Conservation (phyloP, 345 rosid genomes). For the Mallotus nudiflorus region DNA sequence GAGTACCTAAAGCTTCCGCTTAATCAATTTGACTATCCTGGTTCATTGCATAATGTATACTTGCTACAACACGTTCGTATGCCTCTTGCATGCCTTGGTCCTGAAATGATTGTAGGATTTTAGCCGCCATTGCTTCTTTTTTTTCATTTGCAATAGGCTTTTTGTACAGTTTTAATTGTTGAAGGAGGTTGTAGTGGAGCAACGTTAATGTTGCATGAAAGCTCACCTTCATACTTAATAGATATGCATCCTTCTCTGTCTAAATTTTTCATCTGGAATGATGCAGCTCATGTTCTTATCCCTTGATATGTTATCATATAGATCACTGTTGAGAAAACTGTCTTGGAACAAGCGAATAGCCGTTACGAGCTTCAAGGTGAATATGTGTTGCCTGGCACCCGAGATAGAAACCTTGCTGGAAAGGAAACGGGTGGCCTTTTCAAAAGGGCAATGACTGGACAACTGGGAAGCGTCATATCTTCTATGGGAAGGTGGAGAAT, state of each 20-base stretch:
- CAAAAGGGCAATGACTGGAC: slow-evolving; percentile 91
- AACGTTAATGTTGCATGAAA: neutral
- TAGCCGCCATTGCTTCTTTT: neutral
- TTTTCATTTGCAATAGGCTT: neutral
- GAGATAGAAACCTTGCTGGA: slow-evolving; percentile 74
- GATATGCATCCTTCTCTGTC: neutral
- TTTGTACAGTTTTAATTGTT: neutral
- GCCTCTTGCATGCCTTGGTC: neutral
- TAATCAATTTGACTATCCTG: slow-evolving; percentile 11
- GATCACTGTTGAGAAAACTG: slow-evolving; percentile 93
- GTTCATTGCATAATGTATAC: neutral
- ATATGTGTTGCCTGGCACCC: slow-evolving; percentile 93
- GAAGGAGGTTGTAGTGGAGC: neutral
- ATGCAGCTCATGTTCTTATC: slow-evolving; percentile 31
- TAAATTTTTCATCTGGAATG: slow-evolving; percentile 10
- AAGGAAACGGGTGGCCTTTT: slow-evolving; percentile 77
- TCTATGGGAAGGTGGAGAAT: slow-evolving; percentile 99
- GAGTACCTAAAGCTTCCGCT: slow-evolving; percentile 39
- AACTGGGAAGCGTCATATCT: slow-evolving; percentile 91
- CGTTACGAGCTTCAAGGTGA: slow-evolving; percentile 99
- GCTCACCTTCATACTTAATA: neutral
- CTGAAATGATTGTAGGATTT: neutral
- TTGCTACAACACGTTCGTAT: neutral
- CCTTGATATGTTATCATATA: slow-evolving; percentile 25
- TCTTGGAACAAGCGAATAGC: slow-evolving; percentile 85